phyloP scores from a whole-genome alignment of 805 yeast genomes.

The Saturnispora bothae region DNA sequence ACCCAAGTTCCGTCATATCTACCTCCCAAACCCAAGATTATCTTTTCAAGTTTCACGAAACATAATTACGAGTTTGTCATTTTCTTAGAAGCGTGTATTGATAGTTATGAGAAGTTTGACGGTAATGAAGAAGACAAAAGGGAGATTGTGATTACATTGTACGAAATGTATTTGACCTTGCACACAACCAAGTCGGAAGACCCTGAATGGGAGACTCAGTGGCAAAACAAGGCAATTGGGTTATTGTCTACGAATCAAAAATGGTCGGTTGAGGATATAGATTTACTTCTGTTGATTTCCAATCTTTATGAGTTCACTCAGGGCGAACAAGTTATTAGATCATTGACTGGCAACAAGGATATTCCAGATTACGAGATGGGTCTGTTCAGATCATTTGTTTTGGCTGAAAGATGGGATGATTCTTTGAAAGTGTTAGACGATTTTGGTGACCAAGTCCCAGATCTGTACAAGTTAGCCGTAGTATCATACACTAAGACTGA shows the following conservation, averaged over 20 bases:
- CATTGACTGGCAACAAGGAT: constrained; percentile 5
- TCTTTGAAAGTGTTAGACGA: constrained; percentile 48
- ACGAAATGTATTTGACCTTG: constrained; percentile 67
- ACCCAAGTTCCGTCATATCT: constrained; percentile 53
- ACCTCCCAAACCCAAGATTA: constrained; percentile 84
- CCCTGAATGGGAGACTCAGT: constrained; percentile 30
- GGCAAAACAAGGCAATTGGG: constrained; percentile 56
- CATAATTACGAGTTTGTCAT: constrained; percentile 84
- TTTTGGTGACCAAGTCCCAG: constrained; percentile 54
- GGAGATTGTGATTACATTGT: constrained; percentile 67
- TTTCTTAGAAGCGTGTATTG: constrained; percentile 84
- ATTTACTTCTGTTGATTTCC: constrained; percentile 44
- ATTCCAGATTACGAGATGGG: constrained; percentile 38
- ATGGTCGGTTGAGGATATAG: constrained; percentile 42
- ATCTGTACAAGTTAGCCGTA: constrained; percentile 55
- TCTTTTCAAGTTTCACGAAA: constrained; percentile 77
- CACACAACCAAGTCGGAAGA: constrained; percentile 18
- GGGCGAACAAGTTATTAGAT: constrained; percentile 33
- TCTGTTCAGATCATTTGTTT: constrained; percentile 54
- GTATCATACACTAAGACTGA: constrained; percentile 50
- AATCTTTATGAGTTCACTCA: constrained; percentile 45
- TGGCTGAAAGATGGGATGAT: constrained; percentile 43
- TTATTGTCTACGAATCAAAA: constrained; percentile 34
- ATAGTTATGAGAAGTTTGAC: constrained; percentile 65
- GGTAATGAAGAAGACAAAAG: constrained; percentile 59